Conservation (phyloP, 768 basidiomycete genomes). For the Panus rudis region DNA sequence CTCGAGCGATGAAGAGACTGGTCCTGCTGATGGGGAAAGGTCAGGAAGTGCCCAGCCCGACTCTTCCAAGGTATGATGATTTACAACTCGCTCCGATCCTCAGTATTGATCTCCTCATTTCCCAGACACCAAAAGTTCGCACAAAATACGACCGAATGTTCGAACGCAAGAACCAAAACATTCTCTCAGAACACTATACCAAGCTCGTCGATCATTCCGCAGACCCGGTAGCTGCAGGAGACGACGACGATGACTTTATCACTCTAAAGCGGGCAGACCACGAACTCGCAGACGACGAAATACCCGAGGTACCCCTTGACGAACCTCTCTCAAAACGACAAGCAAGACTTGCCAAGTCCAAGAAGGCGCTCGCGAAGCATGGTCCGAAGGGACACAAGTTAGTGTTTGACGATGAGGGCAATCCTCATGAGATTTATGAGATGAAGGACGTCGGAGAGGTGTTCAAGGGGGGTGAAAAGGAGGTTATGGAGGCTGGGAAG, state of each 20-base stretch:
- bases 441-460: constrained; percentile 66
- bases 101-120: too few relatives aligned
- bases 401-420: constrained; percentile 86
- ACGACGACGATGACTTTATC: constrained; percentile 78
- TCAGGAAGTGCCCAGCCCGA: constrained; percentile 9
- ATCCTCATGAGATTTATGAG: constrained; percentile 77
- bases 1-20: constrained; percentile 24
- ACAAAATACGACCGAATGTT: constrained; percentile 99
- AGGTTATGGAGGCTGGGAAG: constrained; percentile 56
- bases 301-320: constrained; percentile 28
- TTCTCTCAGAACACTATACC: constrained; percentile 84
- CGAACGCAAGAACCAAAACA: constrained; percentile 88
- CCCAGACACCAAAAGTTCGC: constrained; percentile 43
- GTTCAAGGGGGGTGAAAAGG: constrained; percentile 47
- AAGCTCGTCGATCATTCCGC: constrained; percentile 74
- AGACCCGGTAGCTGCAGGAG: constrained; percentile 32
- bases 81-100: too few relatives aligned
- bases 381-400: constrained; percentile 64
- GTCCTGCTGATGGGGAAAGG: background rate
- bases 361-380: constrained; percentile 59
- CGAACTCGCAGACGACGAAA: constrained; percentile 39
- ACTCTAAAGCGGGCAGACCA: constrained; percentile 91
- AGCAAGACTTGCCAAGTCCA: constrained; percentile 63
- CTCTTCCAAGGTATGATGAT: too few relatives aligned
- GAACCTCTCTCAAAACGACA: constrained; percentile 83